Percentiles rank a stretch among this genome's conserved stretches.
These are phyloP conservation scores for Leccinum sublutescens DNA, from an alignment of 768 basidiomycete species.

Conservation along the genomic window DNA sequence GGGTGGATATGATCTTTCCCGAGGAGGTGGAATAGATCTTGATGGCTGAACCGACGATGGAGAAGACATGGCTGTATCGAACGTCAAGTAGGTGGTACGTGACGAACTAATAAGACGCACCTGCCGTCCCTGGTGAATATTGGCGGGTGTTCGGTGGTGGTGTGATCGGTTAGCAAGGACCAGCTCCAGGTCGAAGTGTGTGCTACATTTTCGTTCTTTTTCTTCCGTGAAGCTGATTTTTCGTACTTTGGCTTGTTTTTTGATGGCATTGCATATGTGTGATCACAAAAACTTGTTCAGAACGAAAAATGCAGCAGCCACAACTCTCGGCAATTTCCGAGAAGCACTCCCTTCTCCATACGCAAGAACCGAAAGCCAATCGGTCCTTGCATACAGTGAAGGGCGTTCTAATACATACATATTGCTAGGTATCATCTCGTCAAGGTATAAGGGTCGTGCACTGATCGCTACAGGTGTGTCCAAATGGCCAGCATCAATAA, in stretches of 20 bases:
- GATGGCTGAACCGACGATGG: slow-evolving; percentile 75
- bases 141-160: slow-evolving; percentile 61
- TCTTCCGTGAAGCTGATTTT: slow-evolving; percentile 29
- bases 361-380: slow-evolving; percentile 26
- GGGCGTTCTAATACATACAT: slow-evolving; percentile 13
- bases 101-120: slow-evolving; percentile 39
- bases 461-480: not conserved
- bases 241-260: slow-evolving; percentile 49
- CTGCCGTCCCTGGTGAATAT: slow-evolving; percentile 88
- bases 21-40: slow-evolving; percentile 82
- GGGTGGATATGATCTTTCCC: slow-evolving; percentile 77
- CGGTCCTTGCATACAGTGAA: slow-evolving; percentile 30
- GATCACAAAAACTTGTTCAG: slow-evolving; percentile 8
- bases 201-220: slow-evolving; percentile 15
- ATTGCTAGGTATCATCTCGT: slow-evolving; percentile 26
- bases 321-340: slow-evolving; percentile 23
- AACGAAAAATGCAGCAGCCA: slow-evolving; percentile 26
- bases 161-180: slow-evolving; percentile 68
- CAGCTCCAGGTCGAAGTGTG: slow-evolving; percentile 48
- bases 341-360: slow-evolving; percentile 28
- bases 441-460: slow-evolving; percentile 19
- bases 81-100: slow-evolving; percentile 2
- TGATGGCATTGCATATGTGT: slow-evolving; percentile 27
- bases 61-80: slow-evolving; percentile 77
- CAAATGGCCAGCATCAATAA: not conserved